A percentile compares a stretch with the other conserved stretches of the same genome.
Evolutionary conservation across 768 basidiomycete species (phyloP).

Genomic region (Trametes maxima): DNA sequence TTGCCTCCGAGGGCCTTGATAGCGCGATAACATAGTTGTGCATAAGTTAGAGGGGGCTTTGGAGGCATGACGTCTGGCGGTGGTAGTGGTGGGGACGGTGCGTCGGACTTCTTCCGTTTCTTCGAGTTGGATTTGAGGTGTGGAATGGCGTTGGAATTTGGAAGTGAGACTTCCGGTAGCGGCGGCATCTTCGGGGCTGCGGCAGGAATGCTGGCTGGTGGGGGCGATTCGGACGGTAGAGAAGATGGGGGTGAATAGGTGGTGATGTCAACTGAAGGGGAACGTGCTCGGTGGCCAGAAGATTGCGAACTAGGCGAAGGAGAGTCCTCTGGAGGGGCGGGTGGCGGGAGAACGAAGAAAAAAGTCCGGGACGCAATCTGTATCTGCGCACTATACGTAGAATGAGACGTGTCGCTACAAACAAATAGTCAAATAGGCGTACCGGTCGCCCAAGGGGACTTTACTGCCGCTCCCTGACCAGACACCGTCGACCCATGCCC

Average conservation of each 20-base stretch:
- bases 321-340: slow-evolving; percentile 77
- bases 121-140: slow-evolving; percentile 48
- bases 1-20: slow-evolving; percentile 81
- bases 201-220: slow-evolving; percentile 49
- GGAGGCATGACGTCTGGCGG: slow-evolving; percentile 80
- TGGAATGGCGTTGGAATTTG: slow-evolving; percentile 56
- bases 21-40: slow-evolving; percentile 88
- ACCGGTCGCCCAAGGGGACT: slow-evolving; percentile 87
- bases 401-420: slow-evolving; percentile 8
- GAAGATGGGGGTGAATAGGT: slow-evolving; percentile 60
- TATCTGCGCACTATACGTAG: slow-evolving; percentile 75
- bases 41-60: slow-evolving; percentile 89
- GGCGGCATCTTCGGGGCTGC: slow-evolving; percentile 50
- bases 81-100: slow-evolving; percentile 40
- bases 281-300: slow-evolving; percentile 63
- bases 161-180: slow-evolving; percentile 54
- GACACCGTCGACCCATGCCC: slow-evolving; percentile 97
- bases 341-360: slow-evolving; percentile 93
- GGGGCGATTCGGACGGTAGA: slow-evolving; percentile 74
- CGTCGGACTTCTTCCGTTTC: slow-evolving; percentile 72
- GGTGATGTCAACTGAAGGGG: slow-evolving; percentile 80
- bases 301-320: slow-evolving; percentile 79
- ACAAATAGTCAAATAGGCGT: slow-evolving; percentile 22
- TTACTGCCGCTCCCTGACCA: slow-evolving; percentile 90
- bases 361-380: slow-evolving; percentile 98